phyloP scores from a whole-genome alignment of 1,284 basidiomycete genomes.

The Dichomitus squalens region DNA sequence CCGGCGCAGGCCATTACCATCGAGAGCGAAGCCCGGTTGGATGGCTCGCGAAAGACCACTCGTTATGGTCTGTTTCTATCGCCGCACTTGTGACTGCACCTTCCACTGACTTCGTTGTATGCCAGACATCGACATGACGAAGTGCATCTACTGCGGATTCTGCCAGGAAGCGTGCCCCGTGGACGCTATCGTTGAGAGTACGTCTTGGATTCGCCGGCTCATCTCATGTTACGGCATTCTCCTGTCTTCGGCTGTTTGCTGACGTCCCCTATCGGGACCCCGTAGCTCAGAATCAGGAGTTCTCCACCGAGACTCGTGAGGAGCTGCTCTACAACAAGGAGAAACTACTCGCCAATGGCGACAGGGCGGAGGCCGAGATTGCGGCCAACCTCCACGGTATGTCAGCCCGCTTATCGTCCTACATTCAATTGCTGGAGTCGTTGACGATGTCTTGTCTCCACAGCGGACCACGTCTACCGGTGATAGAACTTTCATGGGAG shows the following conservation, averaged over 20 bases:
- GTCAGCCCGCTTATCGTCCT: constrained; percentile 31
- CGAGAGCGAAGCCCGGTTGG: constrained; percentile 94
- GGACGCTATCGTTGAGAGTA: constrained; percentile 99
- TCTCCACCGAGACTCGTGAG: constrained; percentile 96
- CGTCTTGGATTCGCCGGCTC: constrained; percentile 36
- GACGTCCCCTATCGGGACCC: constrained; percentile 3
- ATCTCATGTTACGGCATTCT: constrained; percentile 9
- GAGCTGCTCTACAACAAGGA: constrained; percentile 99
- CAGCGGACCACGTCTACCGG: constrained; percentile 68
- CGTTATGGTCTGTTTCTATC: constrained; percentile 75
- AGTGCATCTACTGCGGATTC: constrained; percentile 98
- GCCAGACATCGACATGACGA: constrained; percentile 93
- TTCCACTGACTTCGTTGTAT: constrained; percentile 8
- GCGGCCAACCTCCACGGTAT: constrained; percentile 88
- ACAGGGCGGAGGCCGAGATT: constrained; percentile 95
- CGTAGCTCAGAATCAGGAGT: constrained; percentile 90
- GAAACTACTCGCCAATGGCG: constrained; percentile 94
- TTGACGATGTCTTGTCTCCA: not conserved
- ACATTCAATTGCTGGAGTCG: constrained; percentile 20
- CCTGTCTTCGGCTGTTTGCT: constrained; percentile 1
- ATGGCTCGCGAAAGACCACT: constrained; percentile 96
- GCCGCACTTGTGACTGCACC: constrained; percentile 10
- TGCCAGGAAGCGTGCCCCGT: constrained; percentile 99
- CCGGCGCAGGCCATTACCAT: constrained; percentile 99
- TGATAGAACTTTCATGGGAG: constrained; percentile 34